Evolutionary conservation across 116 monocot species (phyloP).

Genomic region (Dioscorea cayenensis): DNA sequence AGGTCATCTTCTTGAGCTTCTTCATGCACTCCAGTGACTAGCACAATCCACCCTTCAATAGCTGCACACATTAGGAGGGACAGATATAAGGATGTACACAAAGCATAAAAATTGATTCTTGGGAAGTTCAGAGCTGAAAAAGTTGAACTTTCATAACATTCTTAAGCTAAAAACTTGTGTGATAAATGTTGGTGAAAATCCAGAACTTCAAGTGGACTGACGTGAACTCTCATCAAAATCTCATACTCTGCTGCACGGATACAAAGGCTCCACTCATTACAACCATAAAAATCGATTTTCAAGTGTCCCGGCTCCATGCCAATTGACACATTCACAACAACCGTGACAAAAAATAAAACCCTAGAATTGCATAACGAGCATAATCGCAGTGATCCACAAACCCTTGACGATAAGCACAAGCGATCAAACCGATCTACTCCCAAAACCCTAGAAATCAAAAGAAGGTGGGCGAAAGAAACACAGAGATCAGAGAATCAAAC

Average conservation of each 20-base stretch:
- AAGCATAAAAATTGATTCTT: neutral
- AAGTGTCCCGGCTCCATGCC: neutral
- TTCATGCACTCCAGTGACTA: constrained; percentile 94
- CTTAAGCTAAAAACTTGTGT: neutral
- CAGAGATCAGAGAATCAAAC: constrained; percentile 6
- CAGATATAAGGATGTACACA: neutral
- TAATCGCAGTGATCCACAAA: neutral
- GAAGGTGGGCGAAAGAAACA: neutral
- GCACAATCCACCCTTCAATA: constrained; percentile 84
- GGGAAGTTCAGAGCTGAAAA: too few species aligned
- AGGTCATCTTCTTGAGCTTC: constrained; percentile 97
- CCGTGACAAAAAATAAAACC: neutral
- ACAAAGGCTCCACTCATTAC: too few species aligned
- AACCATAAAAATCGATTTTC: neutral
- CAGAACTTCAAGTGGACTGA: neutral
- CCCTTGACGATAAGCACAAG: neutral
- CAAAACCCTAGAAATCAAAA: constrained; percentile 1
- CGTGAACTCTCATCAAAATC: neutral
- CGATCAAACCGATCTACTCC: neutral
- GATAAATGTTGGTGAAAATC: neutral
- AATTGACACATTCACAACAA: neutral
- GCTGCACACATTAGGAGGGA: constrained; percentile 27
- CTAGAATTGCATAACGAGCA: constrained; percentile 1
- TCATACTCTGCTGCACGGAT: too few species aligned
- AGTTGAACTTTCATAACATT: too few species aligned